Evolutionary conservation across 2,329 filamentous ascomycete species (phyloP), one percentile per base, ranked within the genome.

Genomic region (Cladosporium cucumerinum): DNA sequence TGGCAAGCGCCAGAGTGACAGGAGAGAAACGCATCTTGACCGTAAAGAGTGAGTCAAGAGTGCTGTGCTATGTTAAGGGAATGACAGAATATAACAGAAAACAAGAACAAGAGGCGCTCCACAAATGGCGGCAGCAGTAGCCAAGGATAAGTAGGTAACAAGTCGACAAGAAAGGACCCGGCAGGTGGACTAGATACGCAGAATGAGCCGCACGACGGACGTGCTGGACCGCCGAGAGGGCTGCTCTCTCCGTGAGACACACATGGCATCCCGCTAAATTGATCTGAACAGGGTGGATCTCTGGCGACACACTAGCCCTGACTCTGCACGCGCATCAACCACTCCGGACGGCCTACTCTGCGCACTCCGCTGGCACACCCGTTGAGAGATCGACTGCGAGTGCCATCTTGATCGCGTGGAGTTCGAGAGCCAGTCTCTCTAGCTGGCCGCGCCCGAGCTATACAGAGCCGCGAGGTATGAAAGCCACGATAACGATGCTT

Each of bases 171-270:
- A 66, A 65, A 23, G 49, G 59, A 25, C 65, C 65, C 32, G 65
- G 28, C 49, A 68, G 71, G 57, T 71, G 70, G 62, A 66, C 69
- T n/a, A 69, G 59, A 54, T 62, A 43, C 49, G 32, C 34, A 51
- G 60, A 55, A 62, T 43, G 23, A 54, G 60, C 49, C 60, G 60
- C 34, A 46, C 66, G 43, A 66, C 58, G 58, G 61, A 8, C 28
- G 30, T 60, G 55, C 52, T 65, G 57, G 57, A 51, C 51, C 12
- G 46, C 49, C 46, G 58, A 51, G 30, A 69, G 68, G 21, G 69
- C 70, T 61, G 69, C 32, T 10, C 70, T 60, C 72, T 70, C 39
- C 68, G 70, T 65, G 69, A 74, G 68, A 69, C 73, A 54, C n/a
- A 43, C 57, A 67, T 65, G 52, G 59, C 59, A 59, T 65, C 59